Conservation (phyloP, 2,329 filamentous ascomycete genomes). For the Clonostachys rosea region DNA sequence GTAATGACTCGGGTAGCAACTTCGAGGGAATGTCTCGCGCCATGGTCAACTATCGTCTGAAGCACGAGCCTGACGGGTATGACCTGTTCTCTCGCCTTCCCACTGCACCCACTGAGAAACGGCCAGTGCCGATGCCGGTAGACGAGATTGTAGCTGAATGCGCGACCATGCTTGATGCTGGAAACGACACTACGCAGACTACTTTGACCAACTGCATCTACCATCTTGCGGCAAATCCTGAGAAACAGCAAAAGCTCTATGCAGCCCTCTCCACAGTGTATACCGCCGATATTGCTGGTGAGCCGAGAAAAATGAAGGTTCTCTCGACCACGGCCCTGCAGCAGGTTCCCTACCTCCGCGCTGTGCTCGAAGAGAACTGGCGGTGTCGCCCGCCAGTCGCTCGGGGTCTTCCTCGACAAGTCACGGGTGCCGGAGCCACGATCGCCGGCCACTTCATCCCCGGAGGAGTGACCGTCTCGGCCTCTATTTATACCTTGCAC, state of each 20-base stretch:
- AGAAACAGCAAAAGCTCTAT: slow-evolving; percentile 1
- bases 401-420: background rate
- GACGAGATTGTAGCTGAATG: slow-evolving; percentile 2
- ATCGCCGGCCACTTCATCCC: slow-evolving; percentile 14
- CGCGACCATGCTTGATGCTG: slow-evolving; percentile 2
- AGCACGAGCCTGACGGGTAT: background rate
- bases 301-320: background rate
- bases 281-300: background rate
- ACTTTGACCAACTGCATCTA: slow-evolving; percentile 4
- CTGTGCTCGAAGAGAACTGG: slow-evolving; percentile 2
- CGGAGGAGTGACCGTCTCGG: slow-evolving; percentile 11
- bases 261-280: background rate
- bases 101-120: background rate
- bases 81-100: slow-evolving; percentile 4
- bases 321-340: background rate
- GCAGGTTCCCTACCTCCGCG: slow-evolving; percentile 2
- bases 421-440: background rate
- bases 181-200: slow-evolving; percentile 3
- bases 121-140: background rate
- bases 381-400: background rate
- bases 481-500: slow-evolving; percentile 16
- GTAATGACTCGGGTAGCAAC: background rate
- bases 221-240: background rate
- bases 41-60: background rate
- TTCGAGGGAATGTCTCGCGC: slow-evolving; percentile 1